These are phyloP conservation scores for Goffeauzyma gilvescens DNA, from an alignment of 768 basidiomycete genomes.

Conservation along the genomic window DNA sequence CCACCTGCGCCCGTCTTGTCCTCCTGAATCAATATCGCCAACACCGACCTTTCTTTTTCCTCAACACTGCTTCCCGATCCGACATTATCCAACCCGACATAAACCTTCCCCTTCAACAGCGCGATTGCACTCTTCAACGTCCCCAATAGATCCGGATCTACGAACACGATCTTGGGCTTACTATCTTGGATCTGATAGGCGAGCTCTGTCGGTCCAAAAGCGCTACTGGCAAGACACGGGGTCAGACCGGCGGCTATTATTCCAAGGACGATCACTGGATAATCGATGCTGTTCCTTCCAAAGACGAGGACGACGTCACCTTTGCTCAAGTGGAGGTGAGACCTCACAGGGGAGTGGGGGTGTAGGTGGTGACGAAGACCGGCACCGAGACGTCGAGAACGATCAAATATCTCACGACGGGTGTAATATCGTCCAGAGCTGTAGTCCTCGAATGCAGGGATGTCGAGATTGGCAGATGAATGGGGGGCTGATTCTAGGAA, in stretches of 20 bases:
- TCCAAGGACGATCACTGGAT: constrained; percentile 5
- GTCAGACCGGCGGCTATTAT: constrained; percentile 5
- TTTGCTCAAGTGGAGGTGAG: too few relatives aligned
- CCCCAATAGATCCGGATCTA: constrained; percentile 1
- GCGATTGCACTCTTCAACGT: neutral
- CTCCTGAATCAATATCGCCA: neutral
- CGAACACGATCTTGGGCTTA: constrained; percentile 3
- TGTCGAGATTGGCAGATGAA: too few relatives aligned
- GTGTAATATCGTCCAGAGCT: neutral
- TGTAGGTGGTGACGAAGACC: too few relatives aligned
- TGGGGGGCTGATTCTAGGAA: too few relatives aligned
- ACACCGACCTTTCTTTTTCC: constrained; percentile 2
- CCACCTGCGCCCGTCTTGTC: neutral
- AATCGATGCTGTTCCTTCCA: constrained; percentile 6
- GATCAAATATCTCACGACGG: neutral
- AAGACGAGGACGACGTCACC: constrained; percentile 4
- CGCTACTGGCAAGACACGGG: constrained; percentile 7
- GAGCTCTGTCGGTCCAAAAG: constrained; percentile 6
- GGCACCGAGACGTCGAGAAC: neutral
- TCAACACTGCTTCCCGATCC: too few relatives aligned
- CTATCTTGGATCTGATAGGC: constrained; percentile 7
- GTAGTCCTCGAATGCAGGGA: neutral
- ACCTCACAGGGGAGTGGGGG: too few relatives aligned
- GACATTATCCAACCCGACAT: too few relatives aligned
- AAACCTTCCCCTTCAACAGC: too few relatives aligned